Conservation (phyloP, 164 flowering plant genomes). For the Vitis riparia region DNA sequence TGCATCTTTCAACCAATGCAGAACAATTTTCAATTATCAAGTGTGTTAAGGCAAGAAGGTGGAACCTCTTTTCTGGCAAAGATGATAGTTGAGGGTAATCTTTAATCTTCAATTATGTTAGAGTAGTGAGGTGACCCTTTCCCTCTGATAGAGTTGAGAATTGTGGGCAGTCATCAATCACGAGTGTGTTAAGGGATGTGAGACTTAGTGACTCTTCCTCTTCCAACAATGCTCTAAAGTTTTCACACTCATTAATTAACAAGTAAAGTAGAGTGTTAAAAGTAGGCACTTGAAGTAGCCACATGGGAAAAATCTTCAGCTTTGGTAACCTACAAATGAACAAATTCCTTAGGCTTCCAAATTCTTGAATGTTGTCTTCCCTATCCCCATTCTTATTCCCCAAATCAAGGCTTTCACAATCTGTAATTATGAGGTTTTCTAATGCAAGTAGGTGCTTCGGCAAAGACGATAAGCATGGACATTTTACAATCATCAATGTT, state of each 20-base stretch:
- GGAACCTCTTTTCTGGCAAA: background rate
- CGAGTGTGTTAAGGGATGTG: background rate
- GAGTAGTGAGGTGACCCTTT: background rate
- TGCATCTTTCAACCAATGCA: background rate
- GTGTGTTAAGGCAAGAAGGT: background rate
- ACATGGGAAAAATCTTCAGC: no score
- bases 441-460: background rate
- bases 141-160: background rate
- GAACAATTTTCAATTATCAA: background rate
- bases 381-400: no score
- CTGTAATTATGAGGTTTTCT: background rate
- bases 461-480: background rate
- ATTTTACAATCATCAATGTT: background rate
- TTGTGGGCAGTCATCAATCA: background rate
- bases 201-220: background rate
- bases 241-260: no score
- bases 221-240: background rate
- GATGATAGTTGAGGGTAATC: background rate
- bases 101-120: background rate
- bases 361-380: no score
- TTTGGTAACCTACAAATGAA: no score
- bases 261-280: no score
- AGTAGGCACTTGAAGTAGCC: no score
- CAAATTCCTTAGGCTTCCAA: no score
- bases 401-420: background rate